These are phyloP conservation scores for Tuber umbilicatum DNA, from an alignment of 495 filamentous ascomycete genomes.

Conservation along the genomic window DNA sequence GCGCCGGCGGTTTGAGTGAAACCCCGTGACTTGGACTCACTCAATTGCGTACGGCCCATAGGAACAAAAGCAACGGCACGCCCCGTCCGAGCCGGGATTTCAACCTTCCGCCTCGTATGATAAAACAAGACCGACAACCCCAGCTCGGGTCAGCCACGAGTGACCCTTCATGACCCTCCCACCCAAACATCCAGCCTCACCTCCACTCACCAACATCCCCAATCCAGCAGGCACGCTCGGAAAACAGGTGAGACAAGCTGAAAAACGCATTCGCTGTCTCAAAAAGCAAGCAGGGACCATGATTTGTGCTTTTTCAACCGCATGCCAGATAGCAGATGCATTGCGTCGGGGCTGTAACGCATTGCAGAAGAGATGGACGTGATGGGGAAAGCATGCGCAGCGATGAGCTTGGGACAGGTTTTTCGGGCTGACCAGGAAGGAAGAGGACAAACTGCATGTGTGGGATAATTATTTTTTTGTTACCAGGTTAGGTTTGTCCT, in stretches of 20 bases:
- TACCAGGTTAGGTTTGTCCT: not conserved
- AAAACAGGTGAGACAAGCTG: not conserved
- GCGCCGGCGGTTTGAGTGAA: not conserved
- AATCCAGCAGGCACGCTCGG: not conserved
- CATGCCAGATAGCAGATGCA: conserved; percentile 9
- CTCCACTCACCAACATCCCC: not conserved
- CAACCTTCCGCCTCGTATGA: conserved; percentile 9
- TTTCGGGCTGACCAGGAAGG: not conserved
- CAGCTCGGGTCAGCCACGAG: not conserved
- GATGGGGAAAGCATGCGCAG: not conserved
- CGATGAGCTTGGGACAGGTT: not conserved
- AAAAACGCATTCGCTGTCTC: not conserved
- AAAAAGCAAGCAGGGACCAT: conserved; percentile 21
- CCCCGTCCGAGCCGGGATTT: conserved; percentile 22
- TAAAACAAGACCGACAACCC: not conserved
- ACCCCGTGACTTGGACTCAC: not conserved
- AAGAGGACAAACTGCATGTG: not conserved
- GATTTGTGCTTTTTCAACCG: conserved; percentile 28
- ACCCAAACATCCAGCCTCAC: too few relatives aligned
- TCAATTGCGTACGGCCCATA: not conserved
- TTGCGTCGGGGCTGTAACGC: not conserved
- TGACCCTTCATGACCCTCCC: not conserved
- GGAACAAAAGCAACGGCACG: conserved; percentile 2
- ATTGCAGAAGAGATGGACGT: not conserved
- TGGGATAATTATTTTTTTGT: not conserved